A percentile compares a stretch with the other conserved stretches of the same genome.
Evolutionary conservation across 306 rosid species (phyloP).

Genomic region (Cucumis melo): DNA sequence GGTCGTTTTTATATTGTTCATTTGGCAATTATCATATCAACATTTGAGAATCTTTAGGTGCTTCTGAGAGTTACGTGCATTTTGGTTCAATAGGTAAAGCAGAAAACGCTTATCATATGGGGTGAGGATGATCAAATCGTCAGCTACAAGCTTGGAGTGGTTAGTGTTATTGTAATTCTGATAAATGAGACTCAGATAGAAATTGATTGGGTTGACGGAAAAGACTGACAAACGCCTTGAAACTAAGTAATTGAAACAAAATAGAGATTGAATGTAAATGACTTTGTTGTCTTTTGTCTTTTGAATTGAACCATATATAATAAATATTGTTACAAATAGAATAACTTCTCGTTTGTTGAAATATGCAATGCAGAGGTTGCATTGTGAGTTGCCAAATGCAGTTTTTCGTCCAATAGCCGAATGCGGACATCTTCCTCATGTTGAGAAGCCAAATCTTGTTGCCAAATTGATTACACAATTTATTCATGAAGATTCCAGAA

Average conservation of each 20-base stretch:
- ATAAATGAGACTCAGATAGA: background rate
- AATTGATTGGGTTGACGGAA: background rate
- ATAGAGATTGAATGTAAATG: background rate
- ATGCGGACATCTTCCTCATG: conserved; percentile 90
- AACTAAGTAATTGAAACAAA: background rate
- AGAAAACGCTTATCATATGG: conserved; percentile 82
- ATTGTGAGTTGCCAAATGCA: conserved; percentile 68
- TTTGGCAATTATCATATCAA: background rate
- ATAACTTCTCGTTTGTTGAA: background rate
- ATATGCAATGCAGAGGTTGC: conserved; percentile 49
- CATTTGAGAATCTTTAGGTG: background rate
- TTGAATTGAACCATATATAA: background rate
- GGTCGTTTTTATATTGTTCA: background rate
- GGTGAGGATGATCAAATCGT: conserved; percentile 82
- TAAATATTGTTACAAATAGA: background rate
- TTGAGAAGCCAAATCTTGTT: conserved; percentile 56
- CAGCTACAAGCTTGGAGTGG: conserved; percentile 79
- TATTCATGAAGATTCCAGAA: conserved; percentile 27
- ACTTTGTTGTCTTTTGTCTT: background rate
- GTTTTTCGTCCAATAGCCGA: conserved; percentile 50
- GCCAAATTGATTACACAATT: conserved; percentile 49
- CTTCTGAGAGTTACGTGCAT: background rate
- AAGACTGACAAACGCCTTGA: background rate
- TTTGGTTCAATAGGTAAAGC: conserved; percentile 54
- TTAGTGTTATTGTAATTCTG: conserved; percentile 19